Percentiles rank a stretch among this genome's conserved stretches.
These are phyloP conservation scores for Sicyos edulis DNA, from an alignment of 306 rosid genomes.

Conservation along the genomic window DNA sequence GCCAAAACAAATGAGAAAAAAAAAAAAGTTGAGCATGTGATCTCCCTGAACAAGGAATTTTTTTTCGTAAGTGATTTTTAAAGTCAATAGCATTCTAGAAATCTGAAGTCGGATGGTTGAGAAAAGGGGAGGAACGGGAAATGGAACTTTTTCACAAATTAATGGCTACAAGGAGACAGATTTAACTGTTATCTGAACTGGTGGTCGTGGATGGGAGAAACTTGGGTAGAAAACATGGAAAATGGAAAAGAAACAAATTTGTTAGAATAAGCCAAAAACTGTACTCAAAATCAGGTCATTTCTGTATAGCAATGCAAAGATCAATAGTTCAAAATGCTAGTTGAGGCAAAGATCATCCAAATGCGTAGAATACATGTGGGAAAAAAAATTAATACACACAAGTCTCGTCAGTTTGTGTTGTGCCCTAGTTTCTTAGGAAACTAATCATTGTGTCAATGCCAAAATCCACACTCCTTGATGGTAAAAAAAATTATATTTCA, in stretches of 20 bases:
- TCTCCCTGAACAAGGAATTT: neutral
- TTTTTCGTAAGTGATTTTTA: neutral
- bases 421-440: neutral
- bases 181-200: neutral
- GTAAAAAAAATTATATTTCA: conserved; percentile 17
- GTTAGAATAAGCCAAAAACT: no score
- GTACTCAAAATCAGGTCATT: neutral
- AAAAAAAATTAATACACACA: neutral
- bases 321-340: conserved; percentile 11
- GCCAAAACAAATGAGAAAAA: neutral
- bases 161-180: neutral
- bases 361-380: neutral
- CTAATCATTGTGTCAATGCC: conserved; percentile 11
- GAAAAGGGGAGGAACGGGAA: neutral
- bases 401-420: neutral
- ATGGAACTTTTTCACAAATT: neutral
- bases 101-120: neutral
- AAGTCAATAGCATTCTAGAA: neutral
- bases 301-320: neutral
- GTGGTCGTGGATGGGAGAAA: neutral
- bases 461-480: neutral
- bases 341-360: neutral
- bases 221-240: conserved; percentile 5
- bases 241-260: no score
- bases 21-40: neutral